Conservation (phyloP, 2,329 filamentous ascomycete genomes). For the Elsinoe perseae region DNA sequence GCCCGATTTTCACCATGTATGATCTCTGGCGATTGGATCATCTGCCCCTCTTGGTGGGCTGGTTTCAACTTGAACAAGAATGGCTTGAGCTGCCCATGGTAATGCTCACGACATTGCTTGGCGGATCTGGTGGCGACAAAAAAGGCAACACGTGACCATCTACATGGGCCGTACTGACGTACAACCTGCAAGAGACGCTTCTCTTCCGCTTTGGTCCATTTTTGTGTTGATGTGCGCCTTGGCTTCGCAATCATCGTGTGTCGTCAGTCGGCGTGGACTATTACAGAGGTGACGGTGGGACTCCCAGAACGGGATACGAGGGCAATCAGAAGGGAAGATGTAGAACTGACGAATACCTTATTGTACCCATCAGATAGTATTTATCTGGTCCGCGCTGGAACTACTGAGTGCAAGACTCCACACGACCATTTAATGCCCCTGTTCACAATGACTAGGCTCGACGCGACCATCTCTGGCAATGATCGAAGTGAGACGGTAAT, state of each 20-base stretch:
- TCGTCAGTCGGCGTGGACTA: no score
- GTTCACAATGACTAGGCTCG: no score
- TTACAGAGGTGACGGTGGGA: no score
- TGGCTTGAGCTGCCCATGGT: background rate
- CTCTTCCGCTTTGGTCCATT: background rate
- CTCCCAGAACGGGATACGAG: no score
- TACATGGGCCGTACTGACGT: background rate
- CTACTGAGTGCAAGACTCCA: no score
- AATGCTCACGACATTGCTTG: background rate
- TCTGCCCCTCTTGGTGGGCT: background rate
- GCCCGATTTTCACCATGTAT: background rate
- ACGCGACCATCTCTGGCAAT: no score
- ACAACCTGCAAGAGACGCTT: background rate
- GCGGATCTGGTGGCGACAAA: background rate
- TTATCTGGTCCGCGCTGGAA: no score
- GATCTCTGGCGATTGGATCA: background rate
- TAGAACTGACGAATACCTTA: no score
- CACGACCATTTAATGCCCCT: no score
- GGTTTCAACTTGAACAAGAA: background rate
- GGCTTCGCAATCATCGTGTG: background rate
- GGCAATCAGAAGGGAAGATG: no score
- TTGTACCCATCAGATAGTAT: no score
- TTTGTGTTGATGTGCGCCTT: background rate
- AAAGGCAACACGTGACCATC: background rate
- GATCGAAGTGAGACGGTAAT: no score